Evolutionary conservation across 305 asterid genomes (phyloP), one percentile per base, ranked within the genome.

Genomic region (Fraxinus nigra): DNA sequence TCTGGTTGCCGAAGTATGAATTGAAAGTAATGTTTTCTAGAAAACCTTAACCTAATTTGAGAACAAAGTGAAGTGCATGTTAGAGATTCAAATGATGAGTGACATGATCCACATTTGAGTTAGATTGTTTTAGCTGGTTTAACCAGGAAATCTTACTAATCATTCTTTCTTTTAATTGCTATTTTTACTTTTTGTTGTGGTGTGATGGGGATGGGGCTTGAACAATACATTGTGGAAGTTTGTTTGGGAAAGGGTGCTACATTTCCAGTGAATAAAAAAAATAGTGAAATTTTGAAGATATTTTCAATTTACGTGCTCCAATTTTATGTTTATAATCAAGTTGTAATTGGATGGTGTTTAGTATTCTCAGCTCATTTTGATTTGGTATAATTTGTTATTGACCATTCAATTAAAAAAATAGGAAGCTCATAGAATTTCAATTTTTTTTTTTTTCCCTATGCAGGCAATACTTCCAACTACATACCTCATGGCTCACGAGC

Each of bases 401-500:
- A 26, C 35, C 67, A 16, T 70, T 67, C 74, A n/a, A 76, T 28
- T 16, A 20, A 72, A 38, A 30, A 61, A 54, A 33, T 69, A 43
- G 69, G 48, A 80, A 82, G 51, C n/a, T 67, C 5, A 2, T 82
- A 69, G 34, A 33, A 20, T 76, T 65, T 54, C 40, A 30, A 51
- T 35, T 56, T 78, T 43, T 59, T 34, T 46, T 46, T 85, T 79
- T 77, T 28, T 28, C 30, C 30, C 72, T 35, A 26, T 89, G 82
- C 89, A 95, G 99, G 98, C 97, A 48, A 89, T 93, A 7, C 95
- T 93, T 82, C 93, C 90, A 78, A 85, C 90, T 75, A 79, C 89
- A 33, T 95, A 93, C 85, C 91, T 94, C 81, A 93, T 92, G 72
- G 99, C 97, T 67, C 89, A 92, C 69, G 99, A 94, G 89, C 99